These are phyloP conservation scores for Colletotrichum navitas DNA, from an alignment of 2,329 filamentous ascomycete species.

Conservation along the genomic window DNA sequence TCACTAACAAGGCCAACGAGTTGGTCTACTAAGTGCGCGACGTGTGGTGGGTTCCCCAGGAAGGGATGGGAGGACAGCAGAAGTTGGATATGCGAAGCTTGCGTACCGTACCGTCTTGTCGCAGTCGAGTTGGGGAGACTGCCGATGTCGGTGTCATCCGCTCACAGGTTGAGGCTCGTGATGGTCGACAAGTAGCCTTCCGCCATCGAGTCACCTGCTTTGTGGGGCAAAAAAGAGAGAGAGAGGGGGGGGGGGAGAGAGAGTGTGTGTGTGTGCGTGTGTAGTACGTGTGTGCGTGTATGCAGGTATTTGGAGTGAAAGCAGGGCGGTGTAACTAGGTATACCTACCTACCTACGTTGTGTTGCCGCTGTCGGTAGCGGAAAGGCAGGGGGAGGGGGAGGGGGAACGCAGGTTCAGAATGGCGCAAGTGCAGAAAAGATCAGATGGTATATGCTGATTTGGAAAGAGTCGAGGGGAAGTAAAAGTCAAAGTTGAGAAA, in stretches of 20 bases:
- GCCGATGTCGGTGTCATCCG: constrained; percentile 35
- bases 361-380: constrained; percentile 14
- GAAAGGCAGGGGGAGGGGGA: constrained; percentile 4
- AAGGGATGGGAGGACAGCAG: background rate
- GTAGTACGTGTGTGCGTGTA: background rate
- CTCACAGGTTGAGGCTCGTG: constrained; percentile 40
- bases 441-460: constrained; percentile 38
- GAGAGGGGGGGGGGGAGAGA: too few species aligned
- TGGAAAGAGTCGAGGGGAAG: constrained; percentile 6
- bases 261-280: background rate
- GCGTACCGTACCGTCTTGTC: background rate
- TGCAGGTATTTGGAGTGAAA: background rate
- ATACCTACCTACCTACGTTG: background rate
- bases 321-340: background rate
- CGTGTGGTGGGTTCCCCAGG: background rate
- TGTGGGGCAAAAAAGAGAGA: too few species aligned
- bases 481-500: constrained; percentile 1
- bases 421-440: constrained; percentile 29
- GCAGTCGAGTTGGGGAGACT: constrained; percentile 29
- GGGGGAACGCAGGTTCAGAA: background rate
- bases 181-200: constrained; percentile 36
- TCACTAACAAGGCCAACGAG: constrained; percentile 4
- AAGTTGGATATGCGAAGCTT: constrained; percentile 9
- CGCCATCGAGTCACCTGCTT: constrained; percentile 41
- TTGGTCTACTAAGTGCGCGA: constrained; percentile 8